Evolutionary conservation across 371 early-diverging fungal species (phyloP).

Genomic region (Blakeslea trispora): DNA sequence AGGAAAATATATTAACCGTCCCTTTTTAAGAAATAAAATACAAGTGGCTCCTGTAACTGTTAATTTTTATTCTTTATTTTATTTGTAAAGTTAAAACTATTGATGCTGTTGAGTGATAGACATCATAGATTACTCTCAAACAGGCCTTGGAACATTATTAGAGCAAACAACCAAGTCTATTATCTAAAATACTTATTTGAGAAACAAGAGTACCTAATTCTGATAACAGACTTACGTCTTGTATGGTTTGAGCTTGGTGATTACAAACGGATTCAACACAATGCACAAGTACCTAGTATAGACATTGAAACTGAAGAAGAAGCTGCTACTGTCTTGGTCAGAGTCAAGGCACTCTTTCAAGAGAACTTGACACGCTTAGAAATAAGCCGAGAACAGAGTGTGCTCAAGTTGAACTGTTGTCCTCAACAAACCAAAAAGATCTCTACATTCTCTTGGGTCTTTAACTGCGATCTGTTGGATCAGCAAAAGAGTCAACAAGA

Average conservation of each 20-base stretch:
- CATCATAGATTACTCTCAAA: slow-evolving; percentile 8
- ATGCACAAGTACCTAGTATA: slow-evolving; percentile 7
- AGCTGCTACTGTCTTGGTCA: background rate
- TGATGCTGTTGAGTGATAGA: slow-evolving; percentile 8
- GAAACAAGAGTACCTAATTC: slow-evolving; percentile 10
- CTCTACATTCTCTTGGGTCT: slow-evolving; percentile 13
- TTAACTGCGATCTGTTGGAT: slow-evolving; percentile 16
- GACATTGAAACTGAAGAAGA: slow-evolving; percentile 17
- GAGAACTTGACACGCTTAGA: background rate
- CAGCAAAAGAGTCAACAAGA: background rate
- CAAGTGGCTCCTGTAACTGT: no score
- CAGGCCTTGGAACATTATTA: slow-evolving; percentile 4
- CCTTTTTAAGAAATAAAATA: no score
- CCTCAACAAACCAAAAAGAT: background rate
- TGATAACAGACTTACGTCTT: slow-evolving; percentile 14
- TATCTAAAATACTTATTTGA: slow-evolving; percentile 21
- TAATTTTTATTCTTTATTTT: slow-evolving; percentile 10
- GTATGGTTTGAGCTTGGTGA: slow-evolving; percentile 26
- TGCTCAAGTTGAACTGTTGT: slow-evolving; percentile 1
- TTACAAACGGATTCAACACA: slow-evolving; percentile 9
- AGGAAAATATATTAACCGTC: no score
- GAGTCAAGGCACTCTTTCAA: background rate
- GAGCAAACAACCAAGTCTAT: slow-evolving; percentile 7
- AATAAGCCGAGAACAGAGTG: background rate
- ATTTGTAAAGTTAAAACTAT: background rate